phyloP scores from a whole-genome alignment of 768 basidiomycete species.

The Cyathus striatus region DNA sequence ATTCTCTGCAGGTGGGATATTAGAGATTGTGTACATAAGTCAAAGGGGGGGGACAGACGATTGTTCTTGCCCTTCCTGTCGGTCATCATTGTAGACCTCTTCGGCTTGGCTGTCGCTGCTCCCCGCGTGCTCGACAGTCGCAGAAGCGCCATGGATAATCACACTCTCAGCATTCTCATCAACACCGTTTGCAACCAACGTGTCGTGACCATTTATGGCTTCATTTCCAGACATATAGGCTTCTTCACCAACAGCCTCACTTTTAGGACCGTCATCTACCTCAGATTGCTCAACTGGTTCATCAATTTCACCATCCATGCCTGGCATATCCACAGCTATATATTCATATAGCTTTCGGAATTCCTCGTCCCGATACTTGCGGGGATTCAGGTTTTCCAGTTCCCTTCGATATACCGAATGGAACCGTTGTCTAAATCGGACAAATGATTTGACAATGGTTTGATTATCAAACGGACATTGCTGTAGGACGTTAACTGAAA shows the following conservation, averaged over 20 bases:
- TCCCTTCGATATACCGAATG: conserved; percentile 35
- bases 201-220: too few relatives aligned
- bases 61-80: too few relatives aligned
- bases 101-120: too few relatives aligned
- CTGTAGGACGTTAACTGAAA: conserved; percentile 20
- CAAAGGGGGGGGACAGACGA: too few relatives aligned
- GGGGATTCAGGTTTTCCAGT: conserved; percentile 31
- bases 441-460: conserved; percentile 47
- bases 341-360: conserved; percentile 35
- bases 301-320: conserved; percentile 5
- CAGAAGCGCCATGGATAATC: too few relatives aligned
- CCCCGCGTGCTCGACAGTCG: too few relatives aligned
- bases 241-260: conserved; percentile 6
- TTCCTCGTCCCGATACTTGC: conserved; percentile 32
- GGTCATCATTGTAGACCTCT: too few relatives aligned
- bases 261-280: conserved; percentile 5
- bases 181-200: too few relatives aligned
- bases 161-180: too few relatives aligned
- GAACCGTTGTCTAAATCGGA: conserved; percentile 46
- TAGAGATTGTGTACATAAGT: too few relatives aligned
- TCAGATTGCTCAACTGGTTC: conserved; percentile 7
- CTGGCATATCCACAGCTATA: conserved; percentile 34
- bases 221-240: conserved; percentile 6
- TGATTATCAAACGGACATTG: conserved; percentile 56
- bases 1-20: too few relatives aligned